Conservation (phyloP, 768 basidiomycete genomes). For the Tylopilus cervinicoccineus region DNA sequence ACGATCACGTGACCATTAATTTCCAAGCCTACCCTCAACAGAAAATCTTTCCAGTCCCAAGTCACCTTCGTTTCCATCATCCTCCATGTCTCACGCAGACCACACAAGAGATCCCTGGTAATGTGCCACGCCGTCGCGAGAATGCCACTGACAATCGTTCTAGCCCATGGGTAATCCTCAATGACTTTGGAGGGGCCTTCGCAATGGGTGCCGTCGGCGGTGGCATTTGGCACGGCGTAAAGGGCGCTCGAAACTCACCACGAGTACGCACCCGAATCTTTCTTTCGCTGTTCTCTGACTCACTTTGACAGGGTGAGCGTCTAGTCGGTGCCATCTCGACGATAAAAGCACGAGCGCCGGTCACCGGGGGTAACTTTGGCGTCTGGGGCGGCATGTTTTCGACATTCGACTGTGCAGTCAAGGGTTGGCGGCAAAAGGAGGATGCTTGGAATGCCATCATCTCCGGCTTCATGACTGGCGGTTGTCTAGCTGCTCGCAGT, state of each 20-base stretch:
- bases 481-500: slow-evolving; percentile 92
- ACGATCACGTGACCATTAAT: slow-evolving; percentile 27
- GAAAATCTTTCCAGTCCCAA: slow-evolving; percentile 14
- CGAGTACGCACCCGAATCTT: slow-evolving; percentile 50
- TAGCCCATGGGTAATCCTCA: slow-evolving; percentile 98
- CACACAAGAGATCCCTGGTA: slow-evolving; percentile 94
- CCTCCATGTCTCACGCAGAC: slow-evolving; percentile 79
- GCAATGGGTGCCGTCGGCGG: slow-evolving; percentile 98
- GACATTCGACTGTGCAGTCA: slow-evolving; percentile 96
- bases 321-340: slow-evolving; percentile 91
- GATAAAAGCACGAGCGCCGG: slow-evolving; percentile 97
- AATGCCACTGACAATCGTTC: slow-evolving; percentile 3
- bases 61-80: not conserved
- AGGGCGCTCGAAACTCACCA: slow-evolving; percentile 95
- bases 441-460: slow-evolving; percentile 99
- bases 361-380: slow-evolving; percentile 95
- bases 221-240: slow-evolving; percentile 98
- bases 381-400: slow-evolving; percentile 99
- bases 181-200: slow-evolving; percentile 97
- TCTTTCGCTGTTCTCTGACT: not conserved
- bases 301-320: slow-evolving; percentile 74
- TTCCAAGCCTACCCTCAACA: slow-evolving; percentile 31
- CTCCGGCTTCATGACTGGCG: slow-evolving; percentile 98
- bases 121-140: not conserved
- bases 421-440: slow-evolving; percentile 95